phyloP scores from a whole-genome alignment of 306 rosid species.

The Potentilla sterilis region DNA sequence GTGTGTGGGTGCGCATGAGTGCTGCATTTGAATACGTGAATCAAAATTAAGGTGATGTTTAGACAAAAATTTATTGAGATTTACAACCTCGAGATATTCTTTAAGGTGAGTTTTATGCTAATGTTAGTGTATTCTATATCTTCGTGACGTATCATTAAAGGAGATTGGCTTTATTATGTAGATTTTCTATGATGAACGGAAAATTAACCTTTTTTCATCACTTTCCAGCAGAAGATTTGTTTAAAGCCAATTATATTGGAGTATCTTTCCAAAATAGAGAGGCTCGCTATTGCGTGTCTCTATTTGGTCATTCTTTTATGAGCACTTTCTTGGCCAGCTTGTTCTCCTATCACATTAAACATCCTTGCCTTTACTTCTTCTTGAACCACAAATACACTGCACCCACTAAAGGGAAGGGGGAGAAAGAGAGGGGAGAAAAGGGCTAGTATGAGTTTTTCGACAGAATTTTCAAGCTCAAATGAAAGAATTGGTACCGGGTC shows the following conservation, averaged over 20 bases:
- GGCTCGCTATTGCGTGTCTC: conserved; percentile 13
- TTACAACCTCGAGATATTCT: not conserved
- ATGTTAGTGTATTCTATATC: not conserved
- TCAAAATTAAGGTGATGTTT: not conserved
- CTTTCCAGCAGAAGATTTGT: not conserved
- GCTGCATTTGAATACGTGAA: not conserved
- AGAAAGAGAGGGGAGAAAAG: not conserved
- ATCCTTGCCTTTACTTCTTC: conserved; percentile 19
- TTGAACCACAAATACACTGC: conserved; percentile 7
- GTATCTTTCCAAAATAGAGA: conserved; percentile 24
- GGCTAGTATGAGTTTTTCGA: conserved; percentile 22
- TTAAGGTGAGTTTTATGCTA: not conserved
- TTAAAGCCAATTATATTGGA: not conserved
- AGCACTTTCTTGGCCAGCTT: conserved; percentile 8
- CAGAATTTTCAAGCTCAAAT: conserved; percentile 15
- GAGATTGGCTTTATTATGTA: not conserved
- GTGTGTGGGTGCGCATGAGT: not conserved
- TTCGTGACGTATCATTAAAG: not conserved
- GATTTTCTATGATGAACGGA: conserved; percentile 2
- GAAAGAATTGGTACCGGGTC: conserved; percentile 19
- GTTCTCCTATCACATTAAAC: conserved; percentile 15
- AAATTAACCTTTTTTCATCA: not conserved
- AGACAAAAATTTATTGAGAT: not conserved
- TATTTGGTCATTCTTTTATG: not conserved
- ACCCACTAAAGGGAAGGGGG: not conserved